A percentile compares a stretch with the other conserved stretches of the same genome.
These are phyloP conservation scores for Solanum habrochaites DNA, from an alignment of 257 asterid genomes.

Conservation along the genomic window DNA sequence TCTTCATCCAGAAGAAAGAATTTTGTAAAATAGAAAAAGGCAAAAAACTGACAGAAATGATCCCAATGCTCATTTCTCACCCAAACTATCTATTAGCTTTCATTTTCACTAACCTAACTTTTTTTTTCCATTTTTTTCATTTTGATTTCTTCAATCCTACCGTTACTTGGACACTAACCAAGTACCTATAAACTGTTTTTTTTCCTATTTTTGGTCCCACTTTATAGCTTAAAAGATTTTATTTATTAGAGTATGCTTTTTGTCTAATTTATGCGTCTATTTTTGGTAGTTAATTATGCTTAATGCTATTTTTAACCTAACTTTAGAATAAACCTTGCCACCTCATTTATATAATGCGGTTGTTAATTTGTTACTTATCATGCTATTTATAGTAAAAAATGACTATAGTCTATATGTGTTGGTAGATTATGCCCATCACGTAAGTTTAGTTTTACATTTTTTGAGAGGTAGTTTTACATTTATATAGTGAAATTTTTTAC, in stretches of 20 bases:
- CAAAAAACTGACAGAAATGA: constrained; percentile 9
- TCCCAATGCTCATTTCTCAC: constrained; percentile 10
- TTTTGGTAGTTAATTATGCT: neutral
- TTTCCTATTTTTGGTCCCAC: constrained; percentile 13
- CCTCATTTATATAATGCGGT: neutral
- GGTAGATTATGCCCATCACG: neutral
- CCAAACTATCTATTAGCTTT: too few species aligned
- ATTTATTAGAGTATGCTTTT: neutral
- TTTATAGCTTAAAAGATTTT: constrained; percentile 11
- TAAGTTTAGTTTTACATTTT: neutral
- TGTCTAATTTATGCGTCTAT: constrained; percentile 1
- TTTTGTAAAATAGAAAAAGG: neutral
- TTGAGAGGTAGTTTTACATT: neutral
- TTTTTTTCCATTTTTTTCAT: neutral
- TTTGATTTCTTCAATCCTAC: constrained; percentile 22
- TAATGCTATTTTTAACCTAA: neutral
- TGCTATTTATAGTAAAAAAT: neutral
- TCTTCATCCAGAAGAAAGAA: constrained; percentile 38
- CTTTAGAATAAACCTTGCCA: neutral
- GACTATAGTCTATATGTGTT: neutral
- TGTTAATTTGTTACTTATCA: neutral
- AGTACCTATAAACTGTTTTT: constrained; percentile 2
- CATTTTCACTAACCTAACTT: constrained; percentile 40
- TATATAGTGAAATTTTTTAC: neutral
- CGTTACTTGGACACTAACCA: constrained; percentile 31